Evolutionary conservation across 805 yeast genomes (phyloP).

Genomic region (Candida maesae): DNA sequence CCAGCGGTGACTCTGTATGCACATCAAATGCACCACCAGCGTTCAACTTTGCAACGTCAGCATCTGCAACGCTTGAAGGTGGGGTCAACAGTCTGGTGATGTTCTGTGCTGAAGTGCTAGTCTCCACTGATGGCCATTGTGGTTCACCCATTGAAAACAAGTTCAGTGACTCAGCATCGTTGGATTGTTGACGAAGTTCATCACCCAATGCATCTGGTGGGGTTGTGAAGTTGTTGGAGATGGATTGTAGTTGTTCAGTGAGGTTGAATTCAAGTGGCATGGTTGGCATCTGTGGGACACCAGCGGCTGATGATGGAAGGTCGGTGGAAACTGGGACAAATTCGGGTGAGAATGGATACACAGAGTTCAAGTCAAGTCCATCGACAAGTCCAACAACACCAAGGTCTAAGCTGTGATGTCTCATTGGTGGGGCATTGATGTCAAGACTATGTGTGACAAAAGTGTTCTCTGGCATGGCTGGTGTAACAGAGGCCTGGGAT

Average conservation of each 20-base stretch:
- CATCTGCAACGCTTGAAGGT: conserved; percentile 19
- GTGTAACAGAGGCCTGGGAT: background rate
- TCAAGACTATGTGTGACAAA: conserved; percentile 19
- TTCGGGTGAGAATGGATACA: conserved; percentile 13
- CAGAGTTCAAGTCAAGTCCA: conserved; percentile 12
- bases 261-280: conserved; percentile 1
- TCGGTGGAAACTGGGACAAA: conserved; percentile 10
- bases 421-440: conserved; percentile 21
- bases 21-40: background rate
- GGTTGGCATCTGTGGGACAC: background rate
- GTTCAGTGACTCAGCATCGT: conserved; percentile 2
- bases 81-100: conserved; percentile 18
- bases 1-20: conserved; percentile 22
- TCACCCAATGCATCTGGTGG: conserved; percentile 1
- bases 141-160: conserved; percentile 1
- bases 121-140: conserved; percentile 21
- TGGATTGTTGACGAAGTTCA: conserved; percentile 5
- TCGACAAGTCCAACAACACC: conserved; percentile 17
- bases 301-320: conserved; percentile 1
- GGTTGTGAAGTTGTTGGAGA: too few relatives aligned
- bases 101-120: conserved; percentile 15
- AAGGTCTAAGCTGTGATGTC: conserved; percentile 27
- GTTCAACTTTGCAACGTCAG: background rate
- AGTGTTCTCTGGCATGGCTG: conserved; percentile 1
- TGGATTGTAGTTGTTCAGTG: background rate